These are phyloP conservation scores for Pichia thaimueangensis DNA, from an alignment of 805 yeast genomes.

Conservation along the genomic window DNA sequence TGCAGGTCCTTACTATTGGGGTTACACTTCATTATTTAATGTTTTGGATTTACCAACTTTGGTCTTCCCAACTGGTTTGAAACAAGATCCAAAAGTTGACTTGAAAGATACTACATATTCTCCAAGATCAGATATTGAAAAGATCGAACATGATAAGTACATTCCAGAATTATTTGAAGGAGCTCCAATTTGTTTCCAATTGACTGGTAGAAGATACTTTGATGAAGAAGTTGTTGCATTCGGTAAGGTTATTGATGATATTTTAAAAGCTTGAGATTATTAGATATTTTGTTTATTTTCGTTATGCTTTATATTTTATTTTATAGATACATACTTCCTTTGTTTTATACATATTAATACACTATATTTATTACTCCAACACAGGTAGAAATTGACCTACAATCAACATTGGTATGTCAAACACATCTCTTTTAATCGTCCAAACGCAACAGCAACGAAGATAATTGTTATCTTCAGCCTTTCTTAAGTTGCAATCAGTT, in stretches of 20 bases:
- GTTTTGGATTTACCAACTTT: constrained; percentile 65
- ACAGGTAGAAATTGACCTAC: constrained; percentile 78
- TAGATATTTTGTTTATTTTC: background rate
- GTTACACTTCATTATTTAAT: constrained; percentile 72
- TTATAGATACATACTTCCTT: background rate
- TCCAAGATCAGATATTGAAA: constrained; percentile 42
- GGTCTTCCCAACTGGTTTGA: constrained; percentile 54
- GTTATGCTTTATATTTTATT: background rate
- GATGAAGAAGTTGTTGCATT: constrained; percentile 49
- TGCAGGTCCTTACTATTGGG: constrained; percentile 61
- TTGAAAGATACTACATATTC: constrained; percentile 35
- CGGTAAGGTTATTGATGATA: constrained; percentile 27
- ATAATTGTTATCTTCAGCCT: constrained; percentile 34
- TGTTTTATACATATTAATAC: background rate
- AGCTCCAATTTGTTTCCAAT: constrained; percentile 52
- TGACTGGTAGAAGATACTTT: constrained; percentile 46
- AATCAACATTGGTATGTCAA: constrained; percentile 78
- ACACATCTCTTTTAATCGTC: constrained; percentile 79
- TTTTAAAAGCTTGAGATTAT: constrained; percentile 11
- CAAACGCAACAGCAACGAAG: constrained; percentile 69
- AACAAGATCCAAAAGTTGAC: constrained; percentile 47
- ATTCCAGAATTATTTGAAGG: constrained; percentile 41
- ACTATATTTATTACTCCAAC: constrained; percentile 25
- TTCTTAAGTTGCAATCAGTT: constrained; percentile 42
- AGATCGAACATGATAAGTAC: constrained; percentile 42